Conservation (phyloP, 2,329 filamentous ascomycete genomes). For the Phaeoacremonium minimum region DNA sequence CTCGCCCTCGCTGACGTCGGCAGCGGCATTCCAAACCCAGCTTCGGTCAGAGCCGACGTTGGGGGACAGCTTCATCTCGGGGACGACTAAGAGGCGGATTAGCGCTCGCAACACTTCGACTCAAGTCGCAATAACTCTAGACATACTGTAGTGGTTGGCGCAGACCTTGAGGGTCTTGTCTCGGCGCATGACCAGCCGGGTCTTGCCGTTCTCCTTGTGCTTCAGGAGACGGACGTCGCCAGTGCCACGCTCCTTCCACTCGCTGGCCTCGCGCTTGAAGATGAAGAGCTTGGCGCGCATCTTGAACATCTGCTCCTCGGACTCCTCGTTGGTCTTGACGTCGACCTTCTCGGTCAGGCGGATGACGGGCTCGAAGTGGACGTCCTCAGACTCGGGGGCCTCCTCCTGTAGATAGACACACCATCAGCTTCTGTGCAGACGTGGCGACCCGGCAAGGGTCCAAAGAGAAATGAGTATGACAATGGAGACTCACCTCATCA, state of each 20-base stretch:
- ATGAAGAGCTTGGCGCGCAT: constrained; percentile 99
- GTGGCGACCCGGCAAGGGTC: constrained; percentile 2
- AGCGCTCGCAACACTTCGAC: not conserved
- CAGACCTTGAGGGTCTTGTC: constrained; percentile 99
- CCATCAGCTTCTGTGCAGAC: not conserved
- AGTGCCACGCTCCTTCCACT: constrained; percentile 99
- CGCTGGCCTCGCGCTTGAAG: constrained; percentile 84
- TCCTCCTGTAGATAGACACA: constrained; percentile 54
- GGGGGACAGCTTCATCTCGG: constrained; percentile 97
- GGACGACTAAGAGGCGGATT: constrained; percentile 65
- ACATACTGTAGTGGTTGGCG: constrained; percentile 98
- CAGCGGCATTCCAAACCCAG: constrained; percentile 98
- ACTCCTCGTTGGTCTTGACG: constrained; percentile 96
- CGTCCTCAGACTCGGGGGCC: constrained; percentile 81
- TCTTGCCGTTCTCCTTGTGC: constrained; percentile 99
- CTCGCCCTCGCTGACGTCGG: constrained; percentile 97
- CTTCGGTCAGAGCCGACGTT: constrained; percentile 97
- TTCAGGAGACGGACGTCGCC: constrained; percentile 94
- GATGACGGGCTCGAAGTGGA: constrained; percentile 96
- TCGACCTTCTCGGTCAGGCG: constrained; percentile 96
- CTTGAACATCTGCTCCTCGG: constrained; percentile 97
- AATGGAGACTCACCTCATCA: constrained; percentile 43
- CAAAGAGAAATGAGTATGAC: constrained; percentile 2
- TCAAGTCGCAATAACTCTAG: not conserved
- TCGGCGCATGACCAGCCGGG: constrained; percentile 93